Evolutionary conservation across 148 eudicot species (phyloP).

Genomic region (Rhododendron henanense): DNA sequence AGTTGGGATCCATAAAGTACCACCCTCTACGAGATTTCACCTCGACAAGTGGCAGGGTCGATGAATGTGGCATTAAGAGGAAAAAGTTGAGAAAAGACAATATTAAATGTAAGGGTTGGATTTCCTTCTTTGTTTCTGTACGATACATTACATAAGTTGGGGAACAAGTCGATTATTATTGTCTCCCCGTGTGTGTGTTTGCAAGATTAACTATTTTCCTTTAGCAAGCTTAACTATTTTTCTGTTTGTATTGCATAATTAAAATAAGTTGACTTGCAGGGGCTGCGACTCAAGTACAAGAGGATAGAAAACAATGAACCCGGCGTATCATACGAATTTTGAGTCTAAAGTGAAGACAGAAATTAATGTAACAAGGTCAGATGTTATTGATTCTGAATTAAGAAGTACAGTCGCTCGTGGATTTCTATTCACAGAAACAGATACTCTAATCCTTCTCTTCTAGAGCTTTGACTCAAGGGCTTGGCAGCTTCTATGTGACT

Average conservation of each 20-base stretch:
- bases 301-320: not conserved
- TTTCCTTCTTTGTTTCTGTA: not conserved
- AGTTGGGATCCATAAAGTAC: constrained; percentile 47
- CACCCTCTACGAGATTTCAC: constrained; percentile 59
- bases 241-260: not conserved
- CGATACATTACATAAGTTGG: not conserved
- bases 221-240: not conserved
- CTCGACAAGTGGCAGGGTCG: constrained; percentile 13
- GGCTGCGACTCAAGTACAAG: not conserved
- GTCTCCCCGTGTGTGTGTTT: not conserved
- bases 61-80: constrained; percentile 29
- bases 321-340: not conserved
- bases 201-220: not conserved
- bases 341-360: not conserved
- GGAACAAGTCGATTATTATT: not conserved
- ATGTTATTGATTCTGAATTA: not conserved
- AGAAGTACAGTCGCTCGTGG: not conserved
- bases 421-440: not conserved
- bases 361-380: not conserved
- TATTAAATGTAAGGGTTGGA: constrained; percentile 5
- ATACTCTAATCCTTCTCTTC: not conserved
- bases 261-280: not conserved
- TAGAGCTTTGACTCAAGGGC: not conserved
- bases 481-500: not conserved
- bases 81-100: constrained; percentile 44